Percentiles rank a stretch among this genome's conserved stretches.
Conservation (phyloP, 768 basidiomycete species). For the Mycena alexandri region DNA sequence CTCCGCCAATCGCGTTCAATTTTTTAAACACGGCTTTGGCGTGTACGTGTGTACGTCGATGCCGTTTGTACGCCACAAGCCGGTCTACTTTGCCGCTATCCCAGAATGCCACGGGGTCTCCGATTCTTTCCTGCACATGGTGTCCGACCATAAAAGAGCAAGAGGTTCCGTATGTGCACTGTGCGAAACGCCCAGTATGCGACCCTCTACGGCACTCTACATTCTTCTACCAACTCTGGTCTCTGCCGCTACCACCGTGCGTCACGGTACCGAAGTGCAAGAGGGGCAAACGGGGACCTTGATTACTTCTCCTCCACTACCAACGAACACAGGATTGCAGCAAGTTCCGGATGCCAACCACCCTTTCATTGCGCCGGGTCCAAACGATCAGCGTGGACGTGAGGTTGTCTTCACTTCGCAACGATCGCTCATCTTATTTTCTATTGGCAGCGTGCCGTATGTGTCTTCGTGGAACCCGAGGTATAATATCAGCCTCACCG, state of each 20-base stretch:
- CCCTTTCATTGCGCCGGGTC: slow-evolving; percentile 32
- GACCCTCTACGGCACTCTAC: slow-evolving; percentile 11
- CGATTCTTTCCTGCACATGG: slow-evolving; percentile 5
- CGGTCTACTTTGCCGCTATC: slow-evolving; percentile 1
- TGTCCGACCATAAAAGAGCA: slow-evolving; percentile 10
- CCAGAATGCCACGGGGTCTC: slow-evolving; percentile 15
- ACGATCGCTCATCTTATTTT: slow-evolving; percentile 10
- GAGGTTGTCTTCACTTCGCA: slow-evolving; percentile 4
- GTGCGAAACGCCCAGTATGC: slow-evolving; percentile 11
- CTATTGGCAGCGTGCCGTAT: slow-evolving; percentile 28
- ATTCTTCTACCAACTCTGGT: slow-evolving; percentile 12
- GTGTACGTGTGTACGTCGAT: slow-evolving; percentile 2
- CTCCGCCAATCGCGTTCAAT: slow-evolving; percentile 18
- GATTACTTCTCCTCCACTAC: slow-evolving; percentile 14
- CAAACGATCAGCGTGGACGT: slow-evolving; percentile 32
- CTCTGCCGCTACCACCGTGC: slow-evolving; percentile 18
- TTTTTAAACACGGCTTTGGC: not conserved
- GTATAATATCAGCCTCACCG: not conserved
- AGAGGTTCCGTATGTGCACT: slow-evolving; percentile 6
- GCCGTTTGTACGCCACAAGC: slow-evolving; percentile 13
- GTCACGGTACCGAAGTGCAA: slow-evolving; percentile 26
- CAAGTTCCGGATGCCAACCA: slow-evolving; percentile 19
- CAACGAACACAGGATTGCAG: slow-evolving; percentile 26
- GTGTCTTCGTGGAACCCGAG: not conserved
- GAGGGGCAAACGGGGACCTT: slow-evolving; percentile 30